Percentiles rank a stretch among this genome's conserved stretches.
Conservation (phyloP, 192 early-diverging fungal species). For the Entomortierella chlamydospora region DNA sequence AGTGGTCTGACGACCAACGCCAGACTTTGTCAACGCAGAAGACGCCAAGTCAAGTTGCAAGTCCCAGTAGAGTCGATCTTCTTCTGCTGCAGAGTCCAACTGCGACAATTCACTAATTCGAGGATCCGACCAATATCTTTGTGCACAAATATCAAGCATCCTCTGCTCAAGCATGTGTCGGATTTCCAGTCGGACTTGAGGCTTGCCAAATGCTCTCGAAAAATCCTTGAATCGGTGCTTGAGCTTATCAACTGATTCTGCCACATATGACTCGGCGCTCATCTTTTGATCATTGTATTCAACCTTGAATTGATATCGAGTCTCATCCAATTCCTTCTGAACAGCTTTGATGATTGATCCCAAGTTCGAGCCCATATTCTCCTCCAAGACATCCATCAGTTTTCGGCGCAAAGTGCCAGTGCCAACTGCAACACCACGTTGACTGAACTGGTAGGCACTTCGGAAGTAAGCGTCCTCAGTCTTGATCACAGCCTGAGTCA, state of each 20-base stretch:
- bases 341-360: slow-evolving; percentile 91
- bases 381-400: slow-evolving; percentile 91
- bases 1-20: slow-evolving; percentile 90
- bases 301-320: slow-evolving; percentile 98
- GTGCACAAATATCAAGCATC: slow-evolving; percentile 90
- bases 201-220: slow-evolving; percentile 91
- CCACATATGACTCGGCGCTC: slow-evolving; percentile 95
- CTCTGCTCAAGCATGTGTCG: slow-evolving; percentile 91
- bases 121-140: slow-evolving; percentile 92
- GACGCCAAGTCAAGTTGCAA: slow-evolving; percentile 86
- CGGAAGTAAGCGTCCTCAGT: slow-evolving; percentile 70
- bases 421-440: slow-evolving; percentile 83
- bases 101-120: slow-evolving; percentile 76
- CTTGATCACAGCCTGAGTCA: slow-evolving; percentile 64
- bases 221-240: slow-evolving; percentile 98
- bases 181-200: slow-evolving; percentile 92
- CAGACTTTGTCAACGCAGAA: slow-evolving; percentile 92
- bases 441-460: slow-evolving; percentile 65
- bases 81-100: slow-evolving; percentile 60
- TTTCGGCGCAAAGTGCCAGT: slow-evolving; percentile 86
- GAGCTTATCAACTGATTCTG: slow-evolving; percentile 91
- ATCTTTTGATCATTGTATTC: slow-evolving; percentile 97
- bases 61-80: slow-evolving; percentile 82
- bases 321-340: slow-evolving; percentile 94
- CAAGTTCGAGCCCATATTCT: slow-evolving; percentile 89